These are phyloP conservation scores for Barbatosphaeria neglecta DNA, from an alignment of 495 filamentous ascomycete genomes.

Conservation along the genomic window DNA sequence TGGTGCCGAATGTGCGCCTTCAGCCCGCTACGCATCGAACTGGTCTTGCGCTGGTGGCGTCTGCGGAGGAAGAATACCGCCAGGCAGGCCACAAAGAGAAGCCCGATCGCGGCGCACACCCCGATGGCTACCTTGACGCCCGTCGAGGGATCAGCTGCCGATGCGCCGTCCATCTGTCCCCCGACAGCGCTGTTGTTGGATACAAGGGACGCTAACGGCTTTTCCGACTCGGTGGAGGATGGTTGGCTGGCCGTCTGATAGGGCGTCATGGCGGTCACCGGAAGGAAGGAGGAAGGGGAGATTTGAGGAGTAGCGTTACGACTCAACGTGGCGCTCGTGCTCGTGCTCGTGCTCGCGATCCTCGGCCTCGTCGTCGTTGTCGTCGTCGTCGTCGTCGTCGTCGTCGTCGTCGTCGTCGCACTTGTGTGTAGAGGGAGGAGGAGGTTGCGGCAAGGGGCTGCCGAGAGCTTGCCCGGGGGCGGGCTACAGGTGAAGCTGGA, in stretches of 20 bases:
- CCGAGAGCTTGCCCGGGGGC: neutral
- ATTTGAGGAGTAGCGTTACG: too few relatives aligned
- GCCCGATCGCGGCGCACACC: conserved; percentile 24
- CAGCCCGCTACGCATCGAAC: conserved; percentile 1
- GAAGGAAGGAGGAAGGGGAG: too few relatives aligned
- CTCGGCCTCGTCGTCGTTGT: too few relatives aligned
- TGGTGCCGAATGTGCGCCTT: conserved; percentile 5
- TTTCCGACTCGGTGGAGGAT: neutral
- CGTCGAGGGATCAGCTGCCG: conserved; percentile 13
- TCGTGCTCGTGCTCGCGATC: too few relatives aligned
- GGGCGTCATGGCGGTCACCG: neutral
- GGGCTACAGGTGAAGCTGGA: conserved; percentile 11
- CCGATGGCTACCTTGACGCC: conserved; percentile 29
- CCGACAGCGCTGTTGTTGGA: conserved; percentile 2
- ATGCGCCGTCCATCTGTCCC: neutral
- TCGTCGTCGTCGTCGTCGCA: neutral
- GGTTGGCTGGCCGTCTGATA: neutral
- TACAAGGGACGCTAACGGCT: neutral
- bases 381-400: too few relatives aligned
- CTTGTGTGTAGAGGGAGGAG: conserved; percentile 2
- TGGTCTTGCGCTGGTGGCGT: conserved; percentile 8
- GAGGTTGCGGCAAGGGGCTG: conserved; percentile 1
- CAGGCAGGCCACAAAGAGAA: conserved; percentile 18
- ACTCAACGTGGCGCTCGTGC: too few relatives aligned
- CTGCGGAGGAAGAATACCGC: conserved; percentile 21